A percentile compares a stretch with the other conserved stretches of the same genome.
phyloP scores from a whole-genome alignment of 78 protist species.

The Tieghemostelium lacteum region DNA sequence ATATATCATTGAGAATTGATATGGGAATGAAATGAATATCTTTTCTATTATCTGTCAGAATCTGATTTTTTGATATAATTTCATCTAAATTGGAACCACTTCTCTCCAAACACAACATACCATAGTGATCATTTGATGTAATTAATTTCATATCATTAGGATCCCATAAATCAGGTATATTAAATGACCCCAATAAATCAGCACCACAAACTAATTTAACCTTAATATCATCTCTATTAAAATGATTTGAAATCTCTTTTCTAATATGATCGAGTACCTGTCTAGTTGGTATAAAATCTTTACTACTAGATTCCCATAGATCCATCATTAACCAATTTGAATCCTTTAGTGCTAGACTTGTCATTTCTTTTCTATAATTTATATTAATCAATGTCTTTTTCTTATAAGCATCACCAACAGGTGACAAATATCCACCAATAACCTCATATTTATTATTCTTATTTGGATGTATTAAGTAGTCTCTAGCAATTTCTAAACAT shows the following conservation, averaged over 20 bases:
- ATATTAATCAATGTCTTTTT: conserved; percentile 41
- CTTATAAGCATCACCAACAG: conserved; percentile 79
- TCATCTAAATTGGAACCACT: conserved; percentile 39
- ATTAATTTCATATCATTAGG: conserved; percentile 49
- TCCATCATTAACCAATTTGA: conserved; percentile 66
- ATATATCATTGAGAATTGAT: conserved; percentile 42
- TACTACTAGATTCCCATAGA: conserved; percentile 19
- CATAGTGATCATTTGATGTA: conserved; percentile 44
- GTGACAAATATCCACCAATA: conserved; percentile 69
- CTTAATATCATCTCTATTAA: not conserved
- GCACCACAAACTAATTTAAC: conserved; percentile 54
- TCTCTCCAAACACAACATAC: conserved; percentile 36
- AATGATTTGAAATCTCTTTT: not conserved
- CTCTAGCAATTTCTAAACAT: conserved; percentile 31
- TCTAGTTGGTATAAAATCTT: conserved; percentile 63
- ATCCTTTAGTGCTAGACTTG: not conserved
- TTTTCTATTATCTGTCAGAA: conserved; percentile 23
- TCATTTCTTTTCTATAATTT: conserved; percentile 27
- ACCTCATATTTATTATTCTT: conserved; percentile 15
- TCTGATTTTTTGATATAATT: conserved; percentile 17
- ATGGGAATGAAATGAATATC: not conserved
- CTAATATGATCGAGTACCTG: conserved; percentile 37
- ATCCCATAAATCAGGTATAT: conserved; percentile 67
- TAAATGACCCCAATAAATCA: conserved; percentile 65
- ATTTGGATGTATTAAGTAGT: conserved; percentile 1